A percentile compares a stretch with the other conserved stretches of the same genome.
Conservation (phyloP, 2,329 filamentous ascomycete genomes). For the Fusarium dlaminii region DNA sequence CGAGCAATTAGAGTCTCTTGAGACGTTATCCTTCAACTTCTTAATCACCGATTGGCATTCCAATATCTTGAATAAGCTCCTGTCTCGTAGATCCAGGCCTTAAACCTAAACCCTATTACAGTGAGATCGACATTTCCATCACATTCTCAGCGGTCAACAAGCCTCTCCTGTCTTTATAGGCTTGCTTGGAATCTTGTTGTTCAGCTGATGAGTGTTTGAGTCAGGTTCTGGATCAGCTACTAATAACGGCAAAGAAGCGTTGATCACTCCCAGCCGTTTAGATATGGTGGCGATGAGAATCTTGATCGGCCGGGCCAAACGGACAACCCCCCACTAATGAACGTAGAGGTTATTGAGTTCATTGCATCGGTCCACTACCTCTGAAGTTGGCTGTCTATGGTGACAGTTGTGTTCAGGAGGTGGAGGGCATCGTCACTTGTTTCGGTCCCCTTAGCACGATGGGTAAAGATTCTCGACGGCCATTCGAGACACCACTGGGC, state of each 20-base stretch:
- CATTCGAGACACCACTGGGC: neutral
- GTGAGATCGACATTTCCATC: neutral
- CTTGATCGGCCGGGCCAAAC: neutral
- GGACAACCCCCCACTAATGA: too few relatives aligned
- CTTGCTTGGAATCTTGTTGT: neutral
- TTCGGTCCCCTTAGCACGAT: neutral
- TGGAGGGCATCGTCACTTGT: neutral
- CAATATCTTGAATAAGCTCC: neutral
- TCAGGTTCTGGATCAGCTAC: neutral
- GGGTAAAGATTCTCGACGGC: neutral
- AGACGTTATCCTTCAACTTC: neutral
- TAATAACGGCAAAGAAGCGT: neutral
- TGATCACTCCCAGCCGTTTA: neutral
- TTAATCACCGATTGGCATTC: neutral
- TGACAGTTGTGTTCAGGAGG: neutral
- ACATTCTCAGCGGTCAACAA: neutral
- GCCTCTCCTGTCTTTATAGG: neutral
- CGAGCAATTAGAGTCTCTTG: neutral
- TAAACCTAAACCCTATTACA: neutral
- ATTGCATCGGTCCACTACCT: too few relatives aligned
- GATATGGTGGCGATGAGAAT: too few relatives aligned
- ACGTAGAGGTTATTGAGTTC: accelerated
- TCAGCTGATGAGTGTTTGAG: neutral
- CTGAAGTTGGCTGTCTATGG: neutral
- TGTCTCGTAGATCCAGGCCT: neutral